These are phyloP conservation scores for Exophiala sideris DNA, from an alignment of 2,329 filamentous ascomycete species.

Conservation along the genomic window DNA sequence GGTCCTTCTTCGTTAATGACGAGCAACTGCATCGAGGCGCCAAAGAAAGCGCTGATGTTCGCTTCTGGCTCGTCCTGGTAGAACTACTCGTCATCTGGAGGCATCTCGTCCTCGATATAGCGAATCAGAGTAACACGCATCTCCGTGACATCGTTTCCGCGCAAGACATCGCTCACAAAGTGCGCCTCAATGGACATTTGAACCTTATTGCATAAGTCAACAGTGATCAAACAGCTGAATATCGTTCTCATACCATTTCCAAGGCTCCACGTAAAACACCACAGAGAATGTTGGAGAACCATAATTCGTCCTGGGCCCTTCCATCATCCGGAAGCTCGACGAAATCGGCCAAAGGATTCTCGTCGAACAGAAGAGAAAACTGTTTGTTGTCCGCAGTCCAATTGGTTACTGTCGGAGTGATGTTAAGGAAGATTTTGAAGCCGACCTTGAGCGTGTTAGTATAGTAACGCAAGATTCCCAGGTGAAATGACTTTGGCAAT, in stretches of 20 bases:
- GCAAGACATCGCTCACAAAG: constrained; percentile 88
- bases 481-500: constrained; percentile 70
- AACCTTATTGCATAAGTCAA: constrained; percentile 47
- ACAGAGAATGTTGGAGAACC: constrained; percentile 97
- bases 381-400: constrained; percentile 96
- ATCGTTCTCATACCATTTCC: constrained; percentile 71
- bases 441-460: constrained; percentile 62
- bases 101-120: constrained; percentile 97
- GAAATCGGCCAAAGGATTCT: constrained; percentile 95
- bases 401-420: constrained; percentile 87
- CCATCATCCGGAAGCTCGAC: constrained; percentile 96
- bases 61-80: no score
- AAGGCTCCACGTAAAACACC: constrained; percentile 85
- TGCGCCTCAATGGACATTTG: constrained; percentile 99
- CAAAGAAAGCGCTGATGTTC: background rate
- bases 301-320: constrained; percentile 89
- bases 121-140: constrained; percentile 89
- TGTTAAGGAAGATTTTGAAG: constrained; percentile 98
- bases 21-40: background rate
- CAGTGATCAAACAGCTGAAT: background rate
- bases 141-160: constrained; percentile 93
- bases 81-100: constrained; percentile 83
- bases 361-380: constrained; percentile 93
- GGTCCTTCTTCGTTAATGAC: background rate
- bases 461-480: background rate